Evolutionary conservation across 305 asterid genomes (phyloP).

Genomic region (Fraxinus baroniana): DNA sequence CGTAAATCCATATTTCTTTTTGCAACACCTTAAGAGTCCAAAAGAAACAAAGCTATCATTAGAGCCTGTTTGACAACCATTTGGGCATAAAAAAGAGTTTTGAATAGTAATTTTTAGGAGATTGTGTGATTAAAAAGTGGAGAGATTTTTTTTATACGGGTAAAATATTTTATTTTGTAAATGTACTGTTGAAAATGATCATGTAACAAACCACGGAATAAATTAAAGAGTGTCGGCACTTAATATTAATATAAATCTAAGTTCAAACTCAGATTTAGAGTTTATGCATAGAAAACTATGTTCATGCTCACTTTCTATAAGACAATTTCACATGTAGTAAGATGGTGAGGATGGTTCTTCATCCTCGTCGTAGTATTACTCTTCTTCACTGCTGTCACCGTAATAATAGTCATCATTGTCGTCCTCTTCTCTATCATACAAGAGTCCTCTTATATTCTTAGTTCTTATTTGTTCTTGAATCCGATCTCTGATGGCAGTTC

Average conservation of each 20-base stretch:
- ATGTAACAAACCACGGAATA: too few relatives aligned
- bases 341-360: slow-evolving; percentile 16
- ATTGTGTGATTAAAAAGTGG: too few relatives aligned
- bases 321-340: neutral
- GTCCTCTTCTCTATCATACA: slow-evolving; percentile 40
- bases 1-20: neutral
- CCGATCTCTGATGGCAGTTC: slow-evolving; percentile 58
- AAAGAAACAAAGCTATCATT: neutral
- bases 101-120: too few relatives aligned
- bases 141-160: too few relatives aligned
- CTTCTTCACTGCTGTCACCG: slow-evolving; percentile 35
- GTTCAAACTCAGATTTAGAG: neutral
- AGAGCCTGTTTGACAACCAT: neutral
- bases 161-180: too few relatives aligned
- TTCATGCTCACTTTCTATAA: neutral
- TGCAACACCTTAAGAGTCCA: neutral
- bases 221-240: too few relatives aligned
- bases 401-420: slow-evolving; percentile 39
- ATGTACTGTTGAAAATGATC: too few relatives aligned
- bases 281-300: neutral
- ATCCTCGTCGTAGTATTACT: slow-evolving; percentile 41
- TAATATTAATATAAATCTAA: neutral
- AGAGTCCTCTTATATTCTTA: slow-evolving; percentile 36
- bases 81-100: too few relatives aligned
- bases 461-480: slow-evolving; percentile 53